Conservation (phyloP, 306 rosid species). For the Rosa lucieae region DNA sequence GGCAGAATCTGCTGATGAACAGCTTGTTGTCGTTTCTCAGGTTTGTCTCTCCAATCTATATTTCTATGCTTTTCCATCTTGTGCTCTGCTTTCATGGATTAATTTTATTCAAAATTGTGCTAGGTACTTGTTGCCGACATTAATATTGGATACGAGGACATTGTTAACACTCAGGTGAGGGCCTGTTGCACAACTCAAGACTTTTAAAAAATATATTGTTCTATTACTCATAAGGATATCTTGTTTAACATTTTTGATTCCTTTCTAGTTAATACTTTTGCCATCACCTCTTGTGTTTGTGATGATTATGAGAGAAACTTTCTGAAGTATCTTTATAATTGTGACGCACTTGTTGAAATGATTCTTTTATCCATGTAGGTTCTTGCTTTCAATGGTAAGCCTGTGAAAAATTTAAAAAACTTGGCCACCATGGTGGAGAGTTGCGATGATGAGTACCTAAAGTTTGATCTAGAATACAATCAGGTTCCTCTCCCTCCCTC, state of each 20-base stretch:
- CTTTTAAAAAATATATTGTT: background rate
- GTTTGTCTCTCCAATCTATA: slow-evolving; percentile 27
- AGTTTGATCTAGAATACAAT: slow-evolving; percentile 65
- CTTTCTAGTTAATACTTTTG: background rate
- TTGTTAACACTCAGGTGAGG: slow-evolving; percentile 70
- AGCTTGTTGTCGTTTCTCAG: slow-evolving; percentile 79
- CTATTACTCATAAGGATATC: background rate
- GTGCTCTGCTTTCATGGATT: slow-evolving; percentile 8
- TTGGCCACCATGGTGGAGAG: slow-evolving; percentile 74
- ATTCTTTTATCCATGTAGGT: slow-evolving; percentile 42
- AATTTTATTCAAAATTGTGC: slow-evolving; percentile 19
- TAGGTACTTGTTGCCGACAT: slow-evolving; percentile 88
- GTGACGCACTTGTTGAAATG: background rate
- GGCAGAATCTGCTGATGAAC: slow-evolving; percentile 72
- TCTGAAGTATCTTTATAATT: background rate
- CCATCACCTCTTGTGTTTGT: background rate
- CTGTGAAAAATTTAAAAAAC: slow-evolving; percentile 64
- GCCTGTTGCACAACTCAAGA: background rate
- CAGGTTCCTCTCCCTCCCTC: slow-evolving; percentile 48
- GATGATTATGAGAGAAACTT: background rate
- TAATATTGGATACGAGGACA: slow-evolving; percentile 80
- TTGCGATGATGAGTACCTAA: slow-evolving; percentile 64
- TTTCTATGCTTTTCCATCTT: background rate
- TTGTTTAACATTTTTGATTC: background rate
- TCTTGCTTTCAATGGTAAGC: slow-evolving; percentile 63